Conservation (phyloP, 108 stramenopile species). For the Nitzschia inconspicua region DNA sequence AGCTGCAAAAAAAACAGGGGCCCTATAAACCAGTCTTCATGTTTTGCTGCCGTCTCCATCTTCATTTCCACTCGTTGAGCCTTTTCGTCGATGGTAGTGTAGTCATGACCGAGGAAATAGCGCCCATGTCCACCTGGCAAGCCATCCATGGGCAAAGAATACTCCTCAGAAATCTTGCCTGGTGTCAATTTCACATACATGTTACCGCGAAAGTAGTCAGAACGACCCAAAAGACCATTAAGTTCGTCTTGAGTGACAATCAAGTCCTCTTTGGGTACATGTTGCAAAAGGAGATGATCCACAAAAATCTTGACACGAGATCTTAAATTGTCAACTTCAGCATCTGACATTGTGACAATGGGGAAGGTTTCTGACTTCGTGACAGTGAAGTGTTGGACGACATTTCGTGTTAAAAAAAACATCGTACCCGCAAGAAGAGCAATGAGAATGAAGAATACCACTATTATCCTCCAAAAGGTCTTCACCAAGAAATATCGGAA, state of each 20-base stretch:
- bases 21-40: constrained; percentile 8
- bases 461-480: neutral
- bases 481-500: constrained; percentile 1
- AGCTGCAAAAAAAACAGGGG: constrained; percentile 10
- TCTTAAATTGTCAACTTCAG: constrained; percentile 5
- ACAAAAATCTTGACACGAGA: constrained; percentile 16
- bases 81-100: too few relatives aligned
- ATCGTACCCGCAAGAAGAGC: neutral
- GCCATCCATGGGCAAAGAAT: constrained; percentile 10
- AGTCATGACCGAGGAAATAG: constrained; percentile 17
- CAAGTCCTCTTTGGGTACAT: constrained; percentile 3
- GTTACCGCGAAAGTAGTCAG: constrained; percentile 24
- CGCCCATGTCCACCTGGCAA: constrained; percentile 27
- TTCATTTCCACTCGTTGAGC: constrained; percentile 2
- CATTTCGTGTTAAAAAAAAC: neutral
- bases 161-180: constrained; percentile 2
- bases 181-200: constrained; percentile 6
- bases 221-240: constrained; percentile 24
- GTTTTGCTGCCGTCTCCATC: constrained; percentile 5
- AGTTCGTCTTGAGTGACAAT: constrained; percentile 21
- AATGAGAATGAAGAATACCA: neutral
- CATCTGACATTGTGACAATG: constrained; percentile 10
- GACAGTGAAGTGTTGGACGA: constrained; percentile 6
- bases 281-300: neutral
- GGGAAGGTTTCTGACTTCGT: constrained; percentile 5